A percentile compares a stretch with the other conserved stretches of the same genome.
Conservation (phyloP, 1,284 basidiomycete species). For the Malassezia slooffiae region DNA sequence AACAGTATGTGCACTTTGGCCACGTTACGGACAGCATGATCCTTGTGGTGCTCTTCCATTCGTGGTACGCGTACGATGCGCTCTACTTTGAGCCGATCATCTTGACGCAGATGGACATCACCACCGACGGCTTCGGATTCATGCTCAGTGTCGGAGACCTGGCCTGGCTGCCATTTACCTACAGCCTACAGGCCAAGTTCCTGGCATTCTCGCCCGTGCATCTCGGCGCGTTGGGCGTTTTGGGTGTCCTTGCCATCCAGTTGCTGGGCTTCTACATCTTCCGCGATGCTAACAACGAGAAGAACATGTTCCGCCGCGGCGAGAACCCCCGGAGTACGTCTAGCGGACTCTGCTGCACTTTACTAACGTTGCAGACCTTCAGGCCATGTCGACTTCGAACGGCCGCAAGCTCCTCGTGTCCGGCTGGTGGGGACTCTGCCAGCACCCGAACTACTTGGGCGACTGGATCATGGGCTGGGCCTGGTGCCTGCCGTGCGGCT, state of each 20-base stretch:
- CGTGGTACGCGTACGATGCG: constrained; percentile 70
- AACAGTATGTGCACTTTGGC: constrained; percentile 73
- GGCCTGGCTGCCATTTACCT: constrained; percentile 87
- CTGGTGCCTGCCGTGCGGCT: constrained; percentile 89
- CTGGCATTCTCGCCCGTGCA: constrained; percentile 76
- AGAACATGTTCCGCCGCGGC: constrained; percentile 88
- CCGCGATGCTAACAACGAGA: constrained; percentile 76
- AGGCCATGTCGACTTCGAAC: constrained; percentile 69
- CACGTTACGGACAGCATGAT: constrained; percentile 79
- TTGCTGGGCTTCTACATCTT: constrained; percentile 81
- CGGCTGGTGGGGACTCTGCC: constrained; percentile 92
- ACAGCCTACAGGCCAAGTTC: constrained; percentile 85
- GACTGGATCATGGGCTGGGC: constrained; percentile 79
- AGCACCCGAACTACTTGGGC: constrained; percentile 66
- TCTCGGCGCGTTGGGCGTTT: constrained; percentile 59
- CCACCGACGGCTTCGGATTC: constrained; percentile 93
- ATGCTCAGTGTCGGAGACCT: constrained; percentile 94
- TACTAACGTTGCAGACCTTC: constrained; percentile 53
- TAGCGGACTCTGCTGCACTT: too few species aligned
- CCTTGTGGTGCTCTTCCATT: constrained; percentile 75
- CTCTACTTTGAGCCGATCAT: constrained; percentile 53
- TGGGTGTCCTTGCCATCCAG: constrained; percentile 60
- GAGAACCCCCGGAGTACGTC: constrained; percentile 71
- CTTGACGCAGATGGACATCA: constrained; percentile 95
- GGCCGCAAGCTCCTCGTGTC: constrained; percentile 84